Evolutionary conservation across 2,329 filamentous ascomycete genomes (phyloP).

Genomic region (Fusarium poae): DNA sequence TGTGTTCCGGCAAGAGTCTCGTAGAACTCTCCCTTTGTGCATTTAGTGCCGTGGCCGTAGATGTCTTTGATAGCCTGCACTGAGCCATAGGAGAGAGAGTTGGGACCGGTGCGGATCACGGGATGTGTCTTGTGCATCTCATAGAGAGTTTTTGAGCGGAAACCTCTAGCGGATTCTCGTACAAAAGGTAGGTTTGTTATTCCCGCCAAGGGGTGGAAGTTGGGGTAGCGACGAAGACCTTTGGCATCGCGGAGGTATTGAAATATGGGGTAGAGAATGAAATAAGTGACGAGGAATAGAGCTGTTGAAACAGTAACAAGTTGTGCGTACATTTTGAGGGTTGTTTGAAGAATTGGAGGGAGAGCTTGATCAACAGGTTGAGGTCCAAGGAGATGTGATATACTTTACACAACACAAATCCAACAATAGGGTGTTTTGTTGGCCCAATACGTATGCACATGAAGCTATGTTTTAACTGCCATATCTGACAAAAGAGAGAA

Average conservation of each 20-base stretch:
- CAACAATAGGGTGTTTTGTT: neutral
- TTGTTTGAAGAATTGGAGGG: neutral
- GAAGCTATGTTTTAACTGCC: constrained; percentile 8
- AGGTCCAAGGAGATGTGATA: constrained; percentile 11
- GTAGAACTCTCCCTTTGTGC: constrained; percentile 64
- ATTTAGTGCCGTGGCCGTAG: constrained; percentile 62
- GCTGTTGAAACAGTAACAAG: constrained; percentile 21
- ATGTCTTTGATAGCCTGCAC: constrained; percentile 52
- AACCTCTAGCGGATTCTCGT: constrained; percentile 43
- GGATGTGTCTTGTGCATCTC: constrained; percentile 61
- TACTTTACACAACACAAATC: neutral
- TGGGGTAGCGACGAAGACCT: constrained; percentile 45
- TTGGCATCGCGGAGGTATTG: constrained; percentile 55
- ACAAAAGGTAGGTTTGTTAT: constrained; percentile 43
- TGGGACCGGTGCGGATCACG: constrained; percentile 49
- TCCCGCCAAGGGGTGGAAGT: constrained; percentile 42
- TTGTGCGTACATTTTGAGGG: constrained; percentile 41
- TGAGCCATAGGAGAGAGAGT: constrained; percentile 46
- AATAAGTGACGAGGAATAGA: constrained; percentile 26
- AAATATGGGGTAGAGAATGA: constrained; percentile 36
- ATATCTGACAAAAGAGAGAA: constrained; percentile 3
- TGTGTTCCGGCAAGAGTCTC: constrained; percentile 60
- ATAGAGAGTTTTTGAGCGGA: constrained; percentile 62
- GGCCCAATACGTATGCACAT: neutral
- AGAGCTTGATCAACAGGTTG: neutral